Evolutionary conservation across 2,329 filamentous ascomycete genomes (phyloP), one percentile per base, ranked within the genome.

Genomic region (Stagonosporopsis rhizophila): DNA sequence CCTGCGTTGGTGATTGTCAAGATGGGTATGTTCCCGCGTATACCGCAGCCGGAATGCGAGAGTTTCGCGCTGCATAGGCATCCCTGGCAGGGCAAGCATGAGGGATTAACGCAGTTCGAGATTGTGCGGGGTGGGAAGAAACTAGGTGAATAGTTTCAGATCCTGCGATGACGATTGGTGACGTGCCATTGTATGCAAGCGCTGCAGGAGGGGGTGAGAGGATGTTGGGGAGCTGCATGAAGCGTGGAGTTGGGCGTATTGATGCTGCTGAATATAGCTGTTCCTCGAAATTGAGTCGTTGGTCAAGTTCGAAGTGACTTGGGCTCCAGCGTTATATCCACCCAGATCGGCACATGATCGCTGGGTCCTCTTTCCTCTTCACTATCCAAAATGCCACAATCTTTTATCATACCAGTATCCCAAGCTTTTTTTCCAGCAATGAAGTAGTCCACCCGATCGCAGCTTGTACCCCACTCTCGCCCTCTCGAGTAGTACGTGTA

Each of bases 281-380:
- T 40, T 40, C 11, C 9, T 15, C 19, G n/a, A 6, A 22, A 19
- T 15, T 2, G 9, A 9, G 42, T 8, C 17, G 32, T 25, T n/a
- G 34, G n/a, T 15, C 7, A 42, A 8, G 5, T 17, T 7, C 42
- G 20, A 20, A 6, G 8, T 14, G 35, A 14, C 9, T 17, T 19
- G 6, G 17, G 15, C 4, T 19, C 9, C 6, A 39, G 12, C 23
- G 11, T 11, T 38, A 71, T 25, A 44, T 70, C 70, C 17, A 79
- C 77, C 75, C 76, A 82, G 6, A 86, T 64, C 0, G 83, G 82
- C 15, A 82, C 81, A 72, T 85, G 82, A 69, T 85, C 82, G 66
- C 82, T 84, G 2, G 78, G 75, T 1, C 81, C 82, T 35, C 83
- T 73, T 57, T 84, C 82, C 15, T 72, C 60, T 22, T 67, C 51